These are phyloP conservation scores for Kwoniella shandongensis DNA, from an alignment of 768 basidiomycete genomes.

Conservation along the genomic window DNA sequence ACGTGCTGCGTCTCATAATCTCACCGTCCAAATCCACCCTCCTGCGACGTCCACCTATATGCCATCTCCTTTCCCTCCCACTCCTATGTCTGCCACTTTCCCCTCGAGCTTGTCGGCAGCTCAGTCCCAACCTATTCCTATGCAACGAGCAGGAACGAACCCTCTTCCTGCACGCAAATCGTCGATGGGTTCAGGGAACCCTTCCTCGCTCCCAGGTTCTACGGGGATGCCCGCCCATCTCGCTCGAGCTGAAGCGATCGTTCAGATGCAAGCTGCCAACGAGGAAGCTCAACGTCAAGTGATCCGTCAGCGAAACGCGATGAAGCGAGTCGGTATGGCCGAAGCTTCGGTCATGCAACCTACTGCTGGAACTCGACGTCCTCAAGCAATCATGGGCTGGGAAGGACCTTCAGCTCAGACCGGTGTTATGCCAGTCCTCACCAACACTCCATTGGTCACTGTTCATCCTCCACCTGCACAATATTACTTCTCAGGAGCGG, in stretches of 20 bases:
- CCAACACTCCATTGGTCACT: constrained; percentile 33
- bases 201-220: constrained; percentile 4
- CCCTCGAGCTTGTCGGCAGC: constrained; percentile 4
- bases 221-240: constrained; percentile 31
- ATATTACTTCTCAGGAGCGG: constrained; percentile 15
- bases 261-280: constrained; percentile 35
- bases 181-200: constrained; percentile 9
- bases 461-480: constrained; percentile 39
- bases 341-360: constrained; percentile 41
- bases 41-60: constrained; percentile 29
- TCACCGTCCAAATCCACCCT: constrained; percentile 33
- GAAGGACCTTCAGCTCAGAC: constrained; percentile 34
- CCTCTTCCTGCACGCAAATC: constrained; percentile 35
- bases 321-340: constrained; percentile 36
- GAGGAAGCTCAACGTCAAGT: constrained; percentile 32
- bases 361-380: neutral
- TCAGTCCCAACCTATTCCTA: constrained; percentile 25
- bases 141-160: constrained; percentile 39
- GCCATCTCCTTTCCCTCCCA: constrained; percentile 22
- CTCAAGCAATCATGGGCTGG: constrained; percentile 40
- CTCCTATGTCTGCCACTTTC: constrained; percentile 35
- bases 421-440: constrained; percentile 21
- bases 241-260: constrained; percentile 37
- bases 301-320: constrained; percentile 22
- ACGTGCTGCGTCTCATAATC: constrained; percentile 15